Base-by-base conservation (phyloP, 2,329 filamentous ascomycete species). In the Ascochyta rabiei region DNA sequence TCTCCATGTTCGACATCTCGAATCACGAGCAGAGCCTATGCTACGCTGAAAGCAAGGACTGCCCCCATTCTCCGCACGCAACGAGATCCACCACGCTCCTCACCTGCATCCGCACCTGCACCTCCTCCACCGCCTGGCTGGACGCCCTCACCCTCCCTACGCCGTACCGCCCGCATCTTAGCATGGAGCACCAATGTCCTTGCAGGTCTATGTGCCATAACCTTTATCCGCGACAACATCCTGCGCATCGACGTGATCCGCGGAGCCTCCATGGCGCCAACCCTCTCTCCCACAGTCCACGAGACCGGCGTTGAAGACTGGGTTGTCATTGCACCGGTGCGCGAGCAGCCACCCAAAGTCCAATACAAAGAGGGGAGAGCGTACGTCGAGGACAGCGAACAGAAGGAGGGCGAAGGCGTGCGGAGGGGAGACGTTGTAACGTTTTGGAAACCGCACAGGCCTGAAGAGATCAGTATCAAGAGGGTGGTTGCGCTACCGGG, bases 401-500 rank as follows among this genome's bases (percentile, higher is more conserved):
- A 50, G 12, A 41, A 23, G 9, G 49, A 53, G 4, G 53, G 71
- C 13, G 53, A 81, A 1, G 49, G 71, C 45, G 53, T 81, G 0
- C 48, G 71, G 46, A 64, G 78, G 38, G 79, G 79, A 21, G 79
- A 81, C 52, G 57, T 81, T 0, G 74, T 82, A 0, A 73, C 73
- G 24, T 79, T 81, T 56, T 74, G 70, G 67, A 73, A 75, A 34
- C 92, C 93, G 0, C 77, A 82, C 13, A 82, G 89, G 56, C 89
- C 91, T 0, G 85, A 90, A 26, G 80, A 83, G 19, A 79, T 87
- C 37, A 86, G 86, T 0, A 85, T 97, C 30, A 99, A 99, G 79
- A 83, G 95, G 35, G 83, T 99, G 10, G 81, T 97, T 23, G 95
- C 85, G 0, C 69, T 97, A 4, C 87, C 89, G 47, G 92, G 93